Evolutionary conservation across 768 basidiomycete genomes (phyloP).

Genomic region (Gloeopeniophorella convolvens): DNA sequence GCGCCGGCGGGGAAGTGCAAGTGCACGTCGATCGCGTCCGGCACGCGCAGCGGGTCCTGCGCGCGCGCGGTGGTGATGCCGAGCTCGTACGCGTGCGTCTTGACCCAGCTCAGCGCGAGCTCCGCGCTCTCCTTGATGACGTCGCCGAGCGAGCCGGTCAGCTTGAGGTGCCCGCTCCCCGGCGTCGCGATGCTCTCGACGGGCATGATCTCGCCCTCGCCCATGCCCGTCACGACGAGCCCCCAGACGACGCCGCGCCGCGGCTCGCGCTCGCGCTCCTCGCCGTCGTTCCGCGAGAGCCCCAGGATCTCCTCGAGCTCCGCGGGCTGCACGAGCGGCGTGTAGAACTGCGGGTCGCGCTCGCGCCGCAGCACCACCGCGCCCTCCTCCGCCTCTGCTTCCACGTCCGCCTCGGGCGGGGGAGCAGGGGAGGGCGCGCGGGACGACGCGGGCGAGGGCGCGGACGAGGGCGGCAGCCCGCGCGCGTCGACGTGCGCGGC

Average conservation of each 20-base stretch:
- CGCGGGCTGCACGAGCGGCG: conserved; percentile 49
- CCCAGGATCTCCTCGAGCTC: conserved; percentile 86
- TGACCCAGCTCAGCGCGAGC: conserved; percentile 89
- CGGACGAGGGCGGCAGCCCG: conserved; percentile 20
- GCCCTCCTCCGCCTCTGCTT: conserved; percentile 21
- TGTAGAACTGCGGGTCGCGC: too few relatives aligned
- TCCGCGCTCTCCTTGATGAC: conserved; percentile 91
- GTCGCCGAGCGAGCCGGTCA: conserved; percentile 83
- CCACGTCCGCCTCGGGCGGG: too few relatives aligned
- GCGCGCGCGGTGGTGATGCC: conserved; percentile 63
- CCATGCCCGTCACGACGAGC: conserved; percentile 81
- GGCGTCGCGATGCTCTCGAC: conserved; percentile 81
- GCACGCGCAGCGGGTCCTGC: conserved; percentile 70
- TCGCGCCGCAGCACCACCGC: too few relatives aligned
- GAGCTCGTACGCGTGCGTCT: conserved; percentile 73
- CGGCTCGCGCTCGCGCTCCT: conserved; percentile 71
- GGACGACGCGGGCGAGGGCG: conserved; percentile 5
- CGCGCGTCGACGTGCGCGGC: conserved; percentile 51
- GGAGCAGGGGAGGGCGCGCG: background rate
- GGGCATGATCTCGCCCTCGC: conserved; percentile 78
- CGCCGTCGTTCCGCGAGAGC: conserved; percentile 70
- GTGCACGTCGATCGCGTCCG: conserved; percentile 74
- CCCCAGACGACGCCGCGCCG: conserved; percentile 77
- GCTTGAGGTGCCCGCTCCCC: conserved; percentile 62
- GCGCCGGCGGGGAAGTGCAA: conserved; percentile 86